Evolutionary conservation across 495 filamentous ascomycete genomes (phyloP), one percentile per base, ranked within the genome.

Genomic region (Aspergillus homomorphus): DNA sequence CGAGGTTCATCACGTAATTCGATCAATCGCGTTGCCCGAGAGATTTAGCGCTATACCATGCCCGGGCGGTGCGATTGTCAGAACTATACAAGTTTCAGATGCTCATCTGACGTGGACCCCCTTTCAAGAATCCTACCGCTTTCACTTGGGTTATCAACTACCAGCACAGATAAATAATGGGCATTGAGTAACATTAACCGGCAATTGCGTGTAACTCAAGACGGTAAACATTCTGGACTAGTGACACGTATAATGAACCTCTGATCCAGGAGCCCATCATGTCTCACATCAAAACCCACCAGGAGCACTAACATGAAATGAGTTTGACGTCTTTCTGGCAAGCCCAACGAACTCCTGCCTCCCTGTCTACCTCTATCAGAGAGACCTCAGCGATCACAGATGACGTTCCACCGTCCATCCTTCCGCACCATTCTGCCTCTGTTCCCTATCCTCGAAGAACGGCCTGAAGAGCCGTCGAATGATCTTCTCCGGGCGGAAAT

Each of bases 361-460:
- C 26, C 26, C 26, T 28, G 9, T 28, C 26, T 9, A 4, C 26
- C 9, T 28, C 26, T 9, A 28, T 28, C 26, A 9, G 26, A 9
- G 26, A 9, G 4, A 28, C 26, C 7, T 38, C 2, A 5, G 12
- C 33, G 6, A 38, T 38, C 33, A 38, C 33, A 38, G 33, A 7
- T 38, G 10, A 2, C 33, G 33, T 38, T 54, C 51, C 30, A 54
- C 51, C 15, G 19, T 44, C 51, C 51, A 54, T 2, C 50, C 50
- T n/a, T 43, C 30, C n/a, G 38, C 4, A 16, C 57, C 50, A 53
- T 21, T 24, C 20, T n/a, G 15, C 38, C 49, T 38, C 6, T 42
- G 45, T 42, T 54, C 57, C 12, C 57, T 50, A 14, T 59, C 57
- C 18, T 59, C 50, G 33, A 59, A 59, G 26, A 53, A 59, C 3